A percentile compares a stretch with the other conserved stretches of the same genome.
Conservation (phyloP, 2,329 filamentous ascomycete genomes). For the Colletotrichum aenigma region DNA sequence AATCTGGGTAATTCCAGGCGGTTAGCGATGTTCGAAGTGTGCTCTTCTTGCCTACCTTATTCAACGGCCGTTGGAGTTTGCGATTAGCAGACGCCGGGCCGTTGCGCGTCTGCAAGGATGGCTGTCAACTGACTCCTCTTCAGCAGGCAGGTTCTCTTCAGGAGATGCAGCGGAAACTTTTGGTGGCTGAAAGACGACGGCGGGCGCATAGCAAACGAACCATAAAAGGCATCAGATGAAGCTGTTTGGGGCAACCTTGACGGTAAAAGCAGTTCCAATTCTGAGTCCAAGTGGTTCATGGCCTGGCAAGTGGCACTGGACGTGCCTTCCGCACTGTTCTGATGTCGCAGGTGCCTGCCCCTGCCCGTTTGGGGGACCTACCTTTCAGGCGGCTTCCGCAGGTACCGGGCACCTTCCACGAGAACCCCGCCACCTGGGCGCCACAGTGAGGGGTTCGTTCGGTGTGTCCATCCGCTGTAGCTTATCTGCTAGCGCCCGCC, state of each 20-base stretch:
- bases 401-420: background rate
- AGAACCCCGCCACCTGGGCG: background rate
- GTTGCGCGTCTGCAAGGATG: background rate
- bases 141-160: background rate
- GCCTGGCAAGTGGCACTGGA: background rate
- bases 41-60: background rate
- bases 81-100: background rate
- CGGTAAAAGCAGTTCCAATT: background rate
- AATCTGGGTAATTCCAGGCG: background rate
- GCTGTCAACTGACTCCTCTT: background rate
- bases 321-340: background rate
- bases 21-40: background rate
- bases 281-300: conserved; percentile 13
- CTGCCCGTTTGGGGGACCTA: background rate
- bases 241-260: background rate
- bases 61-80: background rate
- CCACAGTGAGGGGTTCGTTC: background rate
- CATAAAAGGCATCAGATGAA: background rate
- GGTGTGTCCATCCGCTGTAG: background rate
- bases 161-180: background rate
- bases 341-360: background rate
- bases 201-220: background rate
- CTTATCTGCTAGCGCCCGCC: background rate
- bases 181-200: background rate
- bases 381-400: background rate